Evolutionary conservation across 768 basidiomycete genomes (phyloP), one percentile per base, ranked within the genome.

Genomic region (Trametes coccinea): DNA sequence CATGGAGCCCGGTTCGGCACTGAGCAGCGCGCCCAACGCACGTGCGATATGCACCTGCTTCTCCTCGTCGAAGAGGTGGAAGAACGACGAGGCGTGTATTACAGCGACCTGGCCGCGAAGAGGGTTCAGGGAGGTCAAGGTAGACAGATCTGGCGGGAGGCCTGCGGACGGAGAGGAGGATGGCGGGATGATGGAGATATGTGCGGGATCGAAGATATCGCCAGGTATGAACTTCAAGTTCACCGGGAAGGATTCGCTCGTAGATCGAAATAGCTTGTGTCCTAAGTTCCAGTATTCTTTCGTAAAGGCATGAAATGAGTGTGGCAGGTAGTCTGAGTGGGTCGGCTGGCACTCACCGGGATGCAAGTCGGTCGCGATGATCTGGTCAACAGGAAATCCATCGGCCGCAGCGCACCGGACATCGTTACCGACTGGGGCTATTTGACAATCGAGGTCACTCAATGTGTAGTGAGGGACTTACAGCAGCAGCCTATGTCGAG

Each of bases 281-380:
- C 87, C 87, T 4, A 81, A 75, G 4, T 82, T 76, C 86, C 86
- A 88, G 63, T 84, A 84, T 11, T 74, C 86, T 87, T 4, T 8
- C 30, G 22, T 3, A 1, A 29, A 1, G 10, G 4, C 17, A 10
- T 2, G 9, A 22, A 2, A 29, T 5, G 6, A 6, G 34, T 11
- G 11, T 37, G 34, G 11, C 6, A 5, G 11, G 6, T 4, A 9
- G 41, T 13, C 41, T n/a, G 41, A 5, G 22, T 37, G 11, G 8
- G 8, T 13, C 4, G 14, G 7, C 7, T 14, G 16, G 17, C 6
- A 8, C 41, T 46, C 41, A 77, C 78, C 77, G 66, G 63, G 65
- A 17, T 62, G 60, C 45, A 78, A 37, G 64, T 81, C 79, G 2
- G 72, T 69, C 3, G 70, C 71, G 13, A 81, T 55, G 31, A 74